Percentiles rank a stretch among this genome's conserved stretches.
phyloP scores from a whole-genome alignment of 257 asterid species.

The Salvia splendens region DNA sequence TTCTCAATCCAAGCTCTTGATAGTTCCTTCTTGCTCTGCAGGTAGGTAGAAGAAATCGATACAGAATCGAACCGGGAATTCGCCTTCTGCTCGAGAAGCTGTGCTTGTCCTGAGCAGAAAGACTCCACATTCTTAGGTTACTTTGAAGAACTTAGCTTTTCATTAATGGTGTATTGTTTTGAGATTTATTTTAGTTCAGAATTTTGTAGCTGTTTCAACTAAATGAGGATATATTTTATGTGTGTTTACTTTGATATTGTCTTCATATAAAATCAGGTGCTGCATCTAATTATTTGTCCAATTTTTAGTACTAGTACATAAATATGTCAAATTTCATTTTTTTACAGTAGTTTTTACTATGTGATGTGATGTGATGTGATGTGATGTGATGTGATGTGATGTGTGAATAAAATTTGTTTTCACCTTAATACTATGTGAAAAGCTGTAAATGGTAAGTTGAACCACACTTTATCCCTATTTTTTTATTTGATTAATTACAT shows the following conservation, averaged over 20 bases:
- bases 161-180: constrained; percentile 34
- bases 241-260: not conserved
- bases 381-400: too few relatives aligned
- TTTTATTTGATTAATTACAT: too few relatives aligned
- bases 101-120: not conserved
- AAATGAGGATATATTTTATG: constrained; percentile 6
- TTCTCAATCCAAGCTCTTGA: not conserved
- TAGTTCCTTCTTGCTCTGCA: constrained; percentile 19
- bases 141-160: constrained; percentile 31
- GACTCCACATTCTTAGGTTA: constrained; percentile 17
- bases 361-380: too few relatives aligned
- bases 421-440: too few relatives aligned
- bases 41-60: constrained; percentile 33
- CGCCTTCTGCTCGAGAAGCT: constrained; percentile 26
- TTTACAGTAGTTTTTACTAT: too few relatives aligned
- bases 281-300: too few relatives aligned
- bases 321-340: too few relatives aligned
- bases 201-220: constrained; percentile 41
- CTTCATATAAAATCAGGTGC: too few relatives aligned
- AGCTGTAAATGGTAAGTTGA: too few relatives aligned
- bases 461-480: too few relatives aligned
- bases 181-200: constrained; percentile 31
- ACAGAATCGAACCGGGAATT: constrained; percentile 24
- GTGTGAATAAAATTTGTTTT: too few relatives aligned
- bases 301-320: too few relatives aligned